Percentiles rank a stretch among this genome's conserved stretches.
Evolutionary conservation across 139 green algal genomes (phyloP).

Genomic region (Deuterostichococcus epilithicus): DNA sequence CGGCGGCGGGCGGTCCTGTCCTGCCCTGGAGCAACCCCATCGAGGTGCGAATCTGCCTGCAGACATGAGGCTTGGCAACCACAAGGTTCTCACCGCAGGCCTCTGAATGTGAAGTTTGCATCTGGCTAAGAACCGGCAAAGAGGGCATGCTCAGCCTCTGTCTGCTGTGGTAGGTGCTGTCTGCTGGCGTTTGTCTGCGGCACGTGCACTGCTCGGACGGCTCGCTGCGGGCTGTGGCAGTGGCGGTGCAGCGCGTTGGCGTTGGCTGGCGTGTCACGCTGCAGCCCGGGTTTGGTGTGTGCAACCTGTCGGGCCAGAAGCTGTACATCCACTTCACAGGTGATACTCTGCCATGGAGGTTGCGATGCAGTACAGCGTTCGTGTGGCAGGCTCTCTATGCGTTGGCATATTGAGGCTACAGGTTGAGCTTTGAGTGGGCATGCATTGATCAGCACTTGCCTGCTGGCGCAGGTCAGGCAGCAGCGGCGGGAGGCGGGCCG

Average conservation of each 20-base stretch:
- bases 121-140: no score
- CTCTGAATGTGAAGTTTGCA: no score
- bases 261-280: not conserved
- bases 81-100: no score
- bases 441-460: no score
- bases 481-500: no score
- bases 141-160: no score
- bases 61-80: no score
- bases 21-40: constrained; percentile 16
- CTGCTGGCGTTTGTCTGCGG: not conserved
- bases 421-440: no score
- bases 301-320: not conserved
- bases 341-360: no score
- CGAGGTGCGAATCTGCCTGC: constrained; percentile 8
- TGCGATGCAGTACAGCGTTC: no score
- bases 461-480: not conserved
- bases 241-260: not conserved
- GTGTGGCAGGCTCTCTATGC: no score
- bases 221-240: not conserved
- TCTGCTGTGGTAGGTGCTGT: not conserved
- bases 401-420: no score
- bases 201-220: not conserved
- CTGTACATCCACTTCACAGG: not conserved
- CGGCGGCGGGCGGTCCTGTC: not conserved
- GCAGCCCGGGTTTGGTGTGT: not conserved